Base-by-base conservation (phyloP, 768 basidiomycete species). In the Amylocystis lapponica region DNA sequence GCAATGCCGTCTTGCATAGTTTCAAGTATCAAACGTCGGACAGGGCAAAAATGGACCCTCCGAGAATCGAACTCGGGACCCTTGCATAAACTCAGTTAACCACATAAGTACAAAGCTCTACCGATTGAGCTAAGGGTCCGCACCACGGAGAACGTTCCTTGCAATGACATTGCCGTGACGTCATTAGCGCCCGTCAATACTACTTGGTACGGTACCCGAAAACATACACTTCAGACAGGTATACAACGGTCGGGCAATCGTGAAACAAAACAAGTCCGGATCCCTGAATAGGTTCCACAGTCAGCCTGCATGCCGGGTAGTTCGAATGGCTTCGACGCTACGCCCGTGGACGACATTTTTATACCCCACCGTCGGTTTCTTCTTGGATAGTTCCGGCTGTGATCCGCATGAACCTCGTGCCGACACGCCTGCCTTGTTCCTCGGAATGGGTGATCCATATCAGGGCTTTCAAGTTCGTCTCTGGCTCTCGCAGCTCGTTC, bases 371-470 rank as follows among this genome's bases (percentile, higher is more conserved):
- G 20, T 44, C 42, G 1, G n/a, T 36, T 30, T 60, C 62, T 39
- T 66, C 63, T 10, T 44, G 47, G 3, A 61, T 27, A 3, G 59
- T 59, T 3, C 42, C 51, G 0, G 57, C 29, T 1, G 61, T 49
- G 23, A 67, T 47, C 19, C 72, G 69, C 19, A 86, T 58, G 52
- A 81, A 84, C 47, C 85, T 68, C 2, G 78, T 87, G 12, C 87
- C 90, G 29, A 86, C 76, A 41, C 87, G 70, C 50, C 74, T 65
- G 4, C 79, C 85, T 60, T 92, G 90, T 48, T 89, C 84, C 3
- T 80, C 78, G 0, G 86, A 87, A 59, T 92, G 90, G 0, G 91
- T 93, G 47, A 93, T 88, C 90, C 90, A 93, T 3, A 93, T 58
- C 30, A 90, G 63, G 0, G 88, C 84, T 57, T 86, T 86, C 40